Conservation (phyloP, 306 rosid genomes). For the Prunus davidiana region DNA sequence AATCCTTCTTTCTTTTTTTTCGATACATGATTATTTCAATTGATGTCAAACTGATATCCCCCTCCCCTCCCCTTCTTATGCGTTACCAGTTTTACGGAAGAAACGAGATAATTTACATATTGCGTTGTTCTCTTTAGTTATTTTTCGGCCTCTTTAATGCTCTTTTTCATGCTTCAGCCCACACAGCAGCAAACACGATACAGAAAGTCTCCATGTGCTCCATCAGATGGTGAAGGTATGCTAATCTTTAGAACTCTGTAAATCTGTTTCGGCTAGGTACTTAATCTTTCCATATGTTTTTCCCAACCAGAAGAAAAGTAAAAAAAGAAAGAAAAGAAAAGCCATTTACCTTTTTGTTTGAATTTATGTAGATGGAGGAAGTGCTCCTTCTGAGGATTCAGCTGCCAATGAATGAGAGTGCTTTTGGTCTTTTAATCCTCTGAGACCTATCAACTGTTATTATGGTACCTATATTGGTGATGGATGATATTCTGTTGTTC, state of each 20-base stretch:
- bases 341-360: conserved; percentile 9
- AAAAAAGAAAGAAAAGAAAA: not conserved
- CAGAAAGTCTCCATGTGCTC: conserved; percentile 91
- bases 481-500: conserved; percentile 34
- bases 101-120: not conserved
- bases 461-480: conserved; percentile 39
- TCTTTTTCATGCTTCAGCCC: conserved; percentile 48
- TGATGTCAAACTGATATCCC: not conserved
- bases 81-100: not conserved
- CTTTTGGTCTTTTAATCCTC: conserved; percentile 32
- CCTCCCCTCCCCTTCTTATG: not conserved
- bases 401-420: conserved; percentile 52
- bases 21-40: not conserved
- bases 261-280: not conserved
- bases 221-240: conserved; percentile 75
- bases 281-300: conserved; percentile 5
- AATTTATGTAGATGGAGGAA: conserved; percentile 56
- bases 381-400: conserved; percentile 58
- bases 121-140: not conserved
- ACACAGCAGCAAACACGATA: conserved; percentile 94
- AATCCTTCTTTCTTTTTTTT: not conserved
- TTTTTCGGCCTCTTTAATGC: not conserved
- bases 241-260: not conserved
- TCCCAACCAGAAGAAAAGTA: not conserved
- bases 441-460: conserved; percentile 29